A percentile compares a stretch with the other conserved stretches of the same genome.
These are phyloP conservation scores for Tuber indicum DNA, from an alignment of 495 filamentous ascomycete genomes.

Conservation along the genomic window DNA sequence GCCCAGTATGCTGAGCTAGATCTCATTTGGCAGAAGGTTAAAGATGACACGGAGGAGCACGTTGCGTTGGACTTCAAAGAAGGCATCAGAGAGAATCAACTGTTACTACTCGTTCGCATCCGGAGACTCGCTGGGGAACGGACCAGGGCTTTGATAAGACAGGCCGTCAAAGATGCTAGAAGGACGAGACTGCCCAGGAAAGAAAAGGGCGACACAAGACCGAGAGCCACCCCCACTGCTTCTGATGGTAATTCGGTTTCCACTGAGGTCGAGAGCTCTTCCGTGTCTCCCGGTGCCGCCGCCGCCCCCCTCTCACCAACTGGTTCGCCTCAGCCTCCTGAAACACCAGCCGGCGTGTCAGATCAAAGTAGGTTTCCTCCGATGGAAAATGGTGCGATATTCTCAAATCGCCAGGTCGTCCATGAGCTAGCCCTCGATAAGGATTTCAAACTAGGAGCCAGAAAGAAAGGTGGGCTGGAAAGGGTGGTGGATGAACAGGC, in stretches of 20 bases:
- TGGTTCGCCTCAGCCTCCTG: constrained; percentile 43
- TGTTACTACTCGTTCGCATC: constrained; percentile 78
- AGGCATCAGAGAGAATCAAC: constrained; percentile 89
- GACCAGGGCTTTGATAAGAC: constrained; percentile 73
- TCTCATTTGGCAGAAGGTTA: constrained; percentile 93
- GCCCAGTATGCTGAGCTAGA: constrained; percentile 93
- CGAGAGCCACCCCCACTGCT: constrained; percentile 50
- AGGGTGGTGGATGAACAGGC: constrained; percentile 44
- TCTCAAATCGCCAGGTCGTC: constrained; percentile 66
- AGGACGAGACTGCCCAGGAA: constrained; percentile 64
- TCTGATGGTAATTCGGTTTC: constrained; percentile 25
- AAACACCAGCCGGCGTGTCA: constrained; percentile 44
- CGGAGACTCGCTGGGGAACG: constrained; percentile 82
- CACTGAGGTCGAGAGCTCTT: constrained; percentile 11
- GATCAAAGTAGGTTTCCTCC: constrained; percentile 42
- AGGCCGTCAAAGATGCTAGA: constrained; percentile 73
- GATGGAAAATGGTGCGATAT: constrained; percentile 40
- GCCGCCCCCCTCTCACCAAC: neutral
- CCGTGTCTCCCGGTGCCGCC: constrained; percentile 7
- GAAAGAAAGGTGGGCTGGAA: constrained; percentile 49
- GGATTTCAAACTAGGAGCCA: constrained; percentile 57
- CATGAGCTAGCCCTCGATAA: constrained; percentile 91
- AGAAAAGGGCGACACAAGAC: constrained; percentile 62
- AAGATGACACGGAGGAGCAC: constrained; percentile 75
- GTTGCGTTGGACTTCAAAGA: constrained; percentile 85